Conservation (phyloP, 2,329 filamentous ascomycete species). For the Teratosphaeria pseudoeucalypti region DNA sequence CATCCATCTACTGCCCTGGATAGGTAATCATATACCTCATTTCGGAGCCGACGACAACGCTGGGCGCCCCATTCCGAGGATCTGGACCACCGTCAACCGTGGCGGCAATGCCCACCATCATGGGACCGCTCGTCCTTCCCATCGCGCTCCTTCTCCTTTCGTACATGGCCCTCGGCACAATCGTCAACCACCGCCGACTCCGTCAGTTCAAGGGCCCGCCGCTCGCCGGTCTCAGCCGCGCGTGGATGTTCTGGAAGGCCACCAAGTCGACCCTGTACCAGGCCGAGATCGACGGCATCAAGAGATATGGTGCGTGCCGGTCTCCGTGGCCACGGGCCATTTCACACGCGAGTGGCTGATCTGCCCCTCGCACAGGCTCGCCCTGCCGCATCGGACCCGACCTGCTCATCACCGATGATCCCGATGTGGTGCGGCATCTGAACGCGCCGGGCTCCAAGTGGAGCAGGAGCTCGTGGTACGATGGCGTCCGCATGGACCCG, state of each 20-base stretch:
- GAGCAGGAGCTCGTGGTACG: slow-evolving; percentile 34
- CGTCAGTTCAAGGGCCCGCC: slow-evolving; percentile 19
- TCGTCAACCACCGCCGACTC: slow-evolving; percentile 16
- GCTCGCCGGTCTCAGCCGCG: slow-evolving; percentile 12
- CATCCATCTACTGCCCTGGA: too few relatives aligned
- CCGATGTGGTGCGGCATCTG: slow-evolving; percentile 38
- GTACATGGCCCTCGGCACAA: slow-evolving; percentile 10
- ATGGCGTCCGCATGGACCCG: slow-evolving; percentile 42
- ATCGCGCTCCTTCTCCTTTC: neutral
- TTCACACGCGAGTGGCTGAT: slow-evolving; percentile 1
- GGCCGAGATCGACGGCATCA: slow-evolving; percentile 14
- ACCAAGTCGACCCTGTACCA: slow-evolving; percentile 9
- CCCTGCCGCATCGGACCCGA: slow-evolving; percentile 40
- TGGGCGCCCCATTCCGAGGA: neutral
- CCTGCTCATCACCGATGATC: slow-evolving; percentile 39
- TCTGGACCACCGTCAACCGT: neutral
- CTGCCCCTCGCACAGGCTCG: slow-evolving; percentile 20
- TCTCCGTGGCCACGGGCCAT: neutral
- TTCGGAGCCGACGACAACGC: neutral
- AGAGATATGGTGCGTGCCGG: slow-evolving; percentile 15
- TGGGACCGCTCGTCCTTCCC: neutral
- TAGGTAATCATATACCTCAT: too few relatives aligned
- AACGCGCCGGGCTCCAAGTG: slow-evolving; percentile 27
- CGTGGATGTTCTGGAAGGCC: slow-evolving; percentile 22
- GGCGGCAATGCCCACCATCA: neutral